Base-by-base conservation (phyloP, 345 rosid genomes). In the Erodium maritimum region DNA sequence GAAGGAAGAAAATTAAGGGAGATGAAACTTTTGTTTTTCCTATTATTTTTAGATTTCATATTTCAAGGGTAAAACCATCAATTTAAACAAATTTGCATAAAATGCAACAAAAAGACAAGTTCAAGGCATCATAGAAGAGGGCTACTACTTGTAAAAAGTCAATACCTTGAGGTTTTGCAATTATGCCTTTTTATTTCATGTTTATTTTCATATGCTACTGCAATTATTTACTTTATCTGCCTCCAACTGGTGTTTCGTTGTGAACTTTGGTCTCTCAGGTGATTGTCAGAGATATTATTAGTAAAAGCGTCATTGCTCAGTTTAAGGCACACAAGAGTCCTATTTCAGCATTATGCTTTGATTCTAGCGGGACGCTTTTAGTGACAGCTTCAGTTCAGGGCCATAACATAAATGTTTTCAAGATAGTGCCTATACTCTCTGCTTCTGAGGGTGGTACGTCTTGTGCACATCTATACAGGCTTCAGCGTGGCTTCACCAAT, bases 301-400 rank as follows among this genome's bases (percentile, higher is more conserved):
- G 86, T 70, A 86, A 78, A 71, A 71, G 42, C 61, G 82, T 85
- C 55, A 75, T 93, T 46, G 61, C 89, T 17, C 96, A 89, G 83
- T 93, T 88, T 63, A 79, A 80, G 74, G 99, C 99, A 16, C 99
- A 93, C 79, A 78, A 71, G 72, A 89, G 89, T 71, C 95, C 89
- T 42, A 87, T 93, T 63, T 78, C 96, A 57, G 96, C 96, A 21
- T 73, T 93, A 63, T 76, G 89, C 76, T 93, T 93, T 78, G 89
- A 88, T 80, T 90, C 94, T 66, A 86, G 93, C n/a, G 96, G 99
- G 73, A 80, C 75, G 42, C 86, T 93, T 63, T 73, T 93, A 64
- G 96, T 93, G 62, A 84, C 99, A 51, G 94, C 99, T 46, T 93
- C 99, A 21, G 82, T 85, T 70, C 87, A 80, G 58, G 99, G 99